Evolutionary conservation across 2,329 filamentous ascomycete genomes (phyloP).

Genomic region (Botrytis sinoallii): DNA sequence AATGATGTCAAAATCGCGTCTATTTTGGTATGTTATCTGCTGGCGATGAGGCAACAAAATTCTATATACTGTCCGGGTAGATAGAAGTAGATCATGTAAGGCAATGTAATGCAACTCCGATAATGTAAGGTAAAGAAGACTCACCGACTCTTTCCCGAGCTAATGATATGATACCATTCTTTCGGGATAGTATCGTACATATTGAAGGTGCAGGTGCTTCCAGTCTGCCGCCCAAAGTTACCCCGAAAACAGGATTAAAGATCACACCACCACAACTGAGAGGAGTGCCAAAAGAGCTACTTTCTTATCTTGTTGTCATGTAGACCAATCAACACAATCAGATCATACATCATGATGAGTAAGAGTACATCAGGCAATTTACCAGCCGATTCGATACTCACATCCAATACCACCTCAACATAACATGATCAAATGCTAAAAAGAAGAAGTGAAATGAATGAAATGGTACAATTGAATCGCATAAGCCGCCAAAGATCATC

Average conservation of each 20-base stretch:
- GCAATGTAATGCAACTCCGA: neutral
- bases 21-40: neutral
- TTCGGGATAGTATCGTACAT: neutral
- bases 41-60: neutral
- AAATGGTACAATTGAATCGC: neutral
- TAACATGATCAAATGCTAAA: neutral
- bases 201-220: neutral
- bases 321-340: neutral
- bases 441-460: neutral
- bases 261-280: neutral
- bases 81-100: neutral
- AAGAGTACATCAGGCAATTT: neutral
- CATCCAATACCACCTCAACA: neutral
- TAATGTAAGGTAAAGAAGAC: neutral
- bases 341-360: neutral
- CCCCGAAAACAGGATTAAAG: neutral
- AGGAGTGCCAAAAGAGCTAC: neutral
- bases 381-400: neutral
- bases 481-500: conserved; percentile 11
- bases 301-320: neutral
- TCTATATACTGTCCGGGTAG: neutral
- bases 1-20: neutral
- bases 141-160: conserved; percentile 8
- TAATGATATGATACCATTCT: neutral
- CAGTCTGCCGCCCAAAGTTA: neutral